Base-by-base conservation (phyloP, 176 grass and related monocot species). In the Oryza rufipogon region DNA sequence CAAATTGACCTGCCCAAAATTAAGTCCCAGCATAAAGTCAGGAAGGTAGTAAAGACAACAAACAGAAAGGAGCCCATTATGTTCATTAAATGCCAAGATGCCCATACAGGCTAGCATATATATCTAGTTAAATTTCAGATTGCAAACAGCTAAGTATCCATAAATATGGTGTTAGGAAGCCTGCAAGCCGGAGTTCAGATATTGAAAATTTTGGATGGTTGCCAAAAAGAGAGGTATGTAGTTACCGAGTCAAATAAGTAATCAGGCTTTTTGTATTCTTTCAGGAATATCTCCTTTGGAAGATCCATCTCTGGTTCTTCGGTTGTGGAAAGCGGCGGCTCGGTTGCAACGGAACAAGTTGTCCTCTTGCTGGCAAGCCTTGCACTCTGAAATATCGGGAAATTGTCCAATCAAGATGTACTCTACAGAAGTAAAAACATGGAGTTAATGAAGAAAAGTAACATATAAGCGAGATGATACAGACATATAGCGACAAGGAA, bases 251-350 rank as follows among this genome's bases (percentile, higher is more conserved):
- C 96, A 90, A 99, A 99, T 6, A 96, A 49, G 87, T 96, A 99
- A 56, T 92, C 86, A 22, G 93, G 93, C 64, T 80, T 92, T 79
- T 92, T 92, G 78, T 99, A 99, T 76, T 99, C 84, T 91, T 92
- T 99, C 90, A 99, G 93, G 86, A 99, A 96, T 66, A 96, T 93
- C 89, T 99, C 96, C 88, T 89, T 96, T 15, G 93, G 93, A 66
- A 26, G 33, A 78, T 92, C 90, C 96, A 99, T 99, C 74, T 84
- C 78, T 70, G 89, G 81, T 68, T 92, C 80, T 77, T 99, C 91
- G 73, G 87, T 75, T 80, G 86, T 75, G 64, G 91, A 69, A 74
- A 89, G 93, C 54, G 78, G 78, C 3, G 93, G 96, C 75, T 86
- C 84, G 69, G 91, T 89, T 91, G 93, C 96, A 87, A 96, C 91